Evolutionary conservation across 768 basidiomycete genomes (phyloP).

Genomic region (Tricholoma matsutake): DNA sequence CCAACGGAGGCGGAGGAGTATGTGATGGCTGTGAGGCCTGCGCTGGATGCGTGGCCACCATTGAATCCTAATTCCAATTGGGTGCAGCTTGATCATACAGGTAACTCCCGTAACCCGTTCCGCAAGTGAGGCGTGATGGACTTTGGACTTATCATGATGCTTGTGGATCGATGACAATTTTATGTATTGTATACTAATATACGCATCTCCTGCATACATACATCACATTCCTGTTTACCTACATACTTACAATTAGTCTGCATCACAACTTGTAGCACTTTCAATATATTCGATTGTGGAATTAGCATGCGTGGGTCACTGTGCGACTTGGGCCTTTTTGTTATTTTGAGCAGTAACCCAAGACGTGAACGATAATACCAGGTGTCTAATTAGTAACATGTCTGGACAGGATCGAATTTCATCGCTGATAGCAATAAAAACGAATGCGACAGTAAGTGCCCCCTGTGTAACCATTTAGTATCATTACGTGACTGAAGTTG

Average conservation of each 20-base stretch:
- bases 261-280: too few relatives aligned
- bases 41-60: conserved; percentile 24
- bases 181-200: not conserved
- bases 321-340: too few relatives aligned
- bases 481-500: not conserved
- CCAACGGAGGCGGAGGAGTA: conserved; percentile 62
- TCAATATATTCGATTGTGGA: too few relatives aligned
- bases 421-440: conserved; percentile 80
- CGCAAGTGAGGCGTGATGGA: conserved; percentile 30
- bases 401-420: conserved; percentile 67
- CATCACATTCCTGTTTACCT: not conserved
- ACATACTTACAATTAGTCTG: not conserved
- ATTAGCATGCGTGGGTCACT: too few relatives aligned
- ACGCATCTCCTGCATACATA: not conserved
- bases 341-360: conserved; percentile 33
- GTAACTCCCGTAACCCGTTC: conserved; percentile 54
- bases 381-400: conserved; percentile 48
- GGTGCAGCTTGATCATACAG: conserved; percentile 41
- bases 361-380: conserved; percentile 60
- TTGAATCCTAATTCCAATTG: conserved; percentile 35
- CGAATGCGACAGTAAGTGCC: conserved; percentile 75
- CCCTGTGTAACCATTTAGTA: not conserved
- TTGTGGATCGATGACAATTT: not conserved
- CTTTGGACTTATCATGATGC: not conserved
- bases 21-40: conserved; percentile 44